Percentiles rank a stretch among this genome's conserved stretches.
Conservation (phyloP, 1,284 basidiomycete species). For the Sporisorium iseilematis-ciliati region DNA sequence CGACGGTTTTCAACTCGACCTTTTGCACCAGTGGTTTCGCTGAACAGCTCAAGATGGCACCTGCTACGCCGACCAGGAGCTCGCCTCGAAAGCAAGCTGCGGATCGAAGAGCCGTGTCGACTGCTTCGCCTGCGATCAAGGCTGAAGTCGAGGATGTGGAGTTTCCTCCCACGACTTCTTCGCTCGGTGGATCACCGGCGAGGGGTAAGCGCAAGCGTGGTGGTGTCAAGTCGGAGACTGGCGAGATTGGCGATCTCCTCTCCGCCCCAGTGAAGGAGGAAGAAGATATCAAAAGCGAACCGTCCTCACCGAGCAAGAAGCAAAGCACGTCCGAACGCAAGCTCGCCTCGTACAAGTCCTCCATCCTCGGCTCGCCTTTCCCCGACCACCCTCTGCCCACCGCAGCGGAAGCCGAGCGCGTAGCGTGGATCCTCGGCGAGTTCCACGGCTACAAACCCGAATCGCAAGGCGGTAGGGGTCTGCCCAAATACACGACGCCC, state of each 20-base stretch:
- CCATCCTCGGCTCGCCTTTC: slow-evolving; percentile 50
- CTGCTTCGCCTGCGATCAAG: slow-evolving; percentile 19
- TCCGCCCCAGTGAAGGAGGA: slow-evolving; percentile 12
- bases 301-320: slow-evolving; percentile 23
- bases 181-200: slow-evolving; percentile 1
- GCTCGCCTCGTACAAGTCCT: slow-evolving; percentile 46
- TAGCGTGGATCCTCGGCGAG: slow-evolving; percentile 58
- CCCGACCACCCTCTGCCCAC: slow-evolving; percentile 56
- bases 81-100: slow-evolving; percentile 10
- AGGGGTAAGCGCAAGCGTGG: slow-evolving; percentile 18
- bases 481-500: slow-evolving; percentile 44
- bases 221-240: slow-evolving; percentile 14
- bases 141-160: slow-evolving; percentile 9
- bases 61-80: slow-evolving; percentile 8
- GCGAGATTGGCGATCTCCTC: slow-evolving; percentile 19
- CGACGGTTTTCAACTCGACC: not conserved
- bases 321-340: slow-evolving; percentile 49
- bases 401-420: slow-evolving; percentile 51
- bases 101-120: not conserved
- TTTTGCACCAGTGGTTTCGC: not conserved
- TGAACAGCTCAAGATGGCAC: not conserved
- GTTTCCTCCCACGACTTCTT: slow-evolving; percentile 18
- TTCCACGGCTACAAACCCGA: slow-evolving; percentile 59
- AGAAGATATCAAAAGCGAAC: not conserved
- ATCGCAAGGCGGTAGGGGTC: slow-evolving; percentile 37